Base-by-base conservation (phyloP, 192 early-diverging fungal genomes). In the Fimicolochytrium jonesii region DNA sequence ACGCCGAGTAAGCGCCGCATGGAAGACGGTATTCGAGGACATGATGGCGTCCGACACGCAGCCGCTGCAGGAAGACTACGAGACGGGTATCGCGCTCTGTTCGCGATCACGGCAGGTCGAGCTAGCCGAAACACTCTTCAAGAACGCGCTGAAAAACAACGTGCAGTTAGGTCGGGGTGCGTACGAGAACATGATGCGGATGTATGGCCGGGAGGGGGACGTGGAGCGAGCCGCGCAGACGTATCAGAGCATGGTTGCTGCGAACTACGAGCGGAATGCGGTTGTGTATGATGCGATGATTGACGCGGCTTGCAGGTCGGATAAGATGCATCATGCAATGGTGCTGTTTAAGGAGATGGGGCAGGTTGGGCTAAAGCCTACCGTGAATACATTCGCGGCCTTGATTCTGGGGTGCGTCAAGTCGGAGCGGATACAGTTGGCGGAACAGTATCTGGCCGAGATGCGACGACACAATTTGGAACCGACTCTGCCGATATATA, bases 241-340 rank as follows among this genome's bases (percentile, higher is more conserved):
- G 7, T 55, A 55, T 18, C 29, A 34, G 10, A 6, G n/a, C 31
- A 55, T 55, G 53, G 26, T 55, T 18, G 31, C 33, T 4, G 53
- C 53, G 33, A 34, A 34, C 18, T 55, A 22, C 18, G 2, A 13
- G 4, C 53, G 53, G 18, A 36, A 30, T 15, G 53, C 15, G 2
- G 53, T 55, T 26, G 53, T 55, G 3, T 55, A 55, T 37, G 53
- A 34, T 15, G 53, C 53, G 17, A 33, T 55, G 53, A 55, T 55
- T 15, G 53, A 55, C 35, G 53, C 53, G 33, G 53, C 53, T 2
- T 36, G 33, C 3, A 30, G 53, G 29, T 36, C 7, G 15, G 53
- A 34, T 9, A 33, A 55, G 18, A 9, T 55, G 35, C 53, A 34
- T 3, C 53, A 55, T 6, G 53, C 31, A 2, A 34, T 36, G 34